Evolutionary conservation across 352 stramenopile species (phyloP), one percentile per base, ranked within the genome.

Genomic region (Phytophthora europaea): DNA sequence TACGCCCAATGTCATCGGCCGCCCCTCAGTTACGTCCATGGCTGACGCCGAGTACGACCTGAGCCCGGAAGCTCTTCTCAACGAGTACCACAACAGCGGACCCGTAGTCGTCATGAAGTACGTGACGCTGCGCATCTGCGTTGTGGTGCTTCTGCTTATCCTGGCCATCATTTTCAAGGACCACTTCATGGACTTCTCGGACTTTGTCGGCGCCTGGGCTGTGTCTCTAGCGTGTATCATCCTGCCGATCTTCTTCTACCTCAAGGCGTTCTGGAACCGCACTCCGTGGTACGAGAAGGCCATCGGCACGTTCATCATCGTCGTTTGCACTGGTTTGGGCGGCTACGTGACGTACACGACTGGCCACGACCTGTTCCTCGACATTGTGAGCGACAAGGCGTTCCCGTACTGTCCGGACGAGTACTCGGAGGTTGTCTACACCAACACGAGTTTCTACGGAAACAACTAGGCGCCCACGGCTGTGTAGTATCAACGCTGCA

Each of bases 141-240:
- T 84, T 63, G 77, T 88, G 51, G 72, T 76, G 23, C 64, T 88
- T 61, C 72, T 83, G 26, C 61, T 85, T 15, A 65, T 83, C 38
- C 65, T 88, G 31, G 72, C 79, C 38, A 78, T 86, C 48, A 67
- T 84, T 22, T 84, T 84, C 73, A 80, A 88, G 66, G 73, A 92
- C 71, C 76, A 88, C 33, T 88, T 92, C 65, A 71, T 83, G 61
- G 83, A 89, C 56, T 81, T 91, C 43, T 80, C 77, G n/a, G 81
- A 89, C 70, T 90, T 91, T 31, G 73, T 88, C 26, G 84, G 84
- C 26, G 81, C 84, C 0, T 92, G 74, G 55, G 70, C 71, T 50
- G 82, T 88, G 36, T 78, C 82, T 40, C 61, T 88, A n/a, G 78
- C 73, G 66, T 92, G 81, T 70, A 89, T 90, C 28, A 88, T 90